These are phyloP conservation scores for Sphagnum magellanicum DNA, from an alignment of 228 moss, liverwort and hornwort genomes.

Conservation along the genomic window DNA sequence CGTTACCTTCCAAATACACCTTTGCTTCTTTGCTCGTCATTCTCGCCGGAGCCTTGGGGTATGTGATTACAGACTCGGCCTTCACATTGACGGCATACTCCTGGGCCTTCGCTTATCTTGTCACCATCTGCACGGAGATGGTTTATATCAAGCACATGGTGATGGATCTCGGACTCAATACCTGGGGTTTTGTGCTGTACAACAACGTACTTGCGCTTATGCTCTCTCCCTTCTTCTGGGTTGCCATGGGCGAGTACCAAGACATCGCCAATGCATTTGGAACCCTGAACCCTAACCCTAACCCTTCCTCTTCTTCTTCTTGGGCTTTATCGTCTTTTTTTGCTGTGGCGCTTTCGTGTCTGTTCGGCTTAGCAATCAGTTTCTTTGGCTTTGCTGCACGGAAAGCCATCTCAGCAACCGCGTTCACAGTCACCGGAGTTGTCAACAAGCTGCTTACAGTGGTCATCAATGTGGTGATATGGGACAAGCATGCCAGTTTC, in stretches of 20 bases:
- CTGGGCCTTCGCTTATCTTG: constrained; percentile 19
- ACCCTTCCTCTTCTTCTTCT: not conserved
- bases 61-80: constrained; percentile 11
- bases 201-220: constrained; percentile 9
- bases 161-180: constrained; percentile 11
- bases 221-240: constrained; percentile 8
- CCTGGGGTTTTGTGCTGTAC: constrained; percentile 16
- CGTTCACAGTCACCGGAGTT: constrained; percentile 18
- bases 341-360: constrained; percentile 9
- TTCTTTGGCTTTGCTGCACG: constrained; percentile 21
- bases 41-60: constrained; percentile 14
- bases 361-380: constrained; percentile 19
- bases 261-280: not conserved
- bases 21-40: constrained; percentile 14
- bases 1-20: constrained; percentile 12
- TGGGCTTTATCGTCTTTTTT: not conserved
- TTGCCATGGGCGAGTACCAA: constrained; percentile 5
- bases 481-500: constrained; percentile 16
- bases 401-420: constrained; percentile 19
- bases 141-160: constrained; percentile 21
- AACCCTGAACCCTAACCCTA: too few species aligned
- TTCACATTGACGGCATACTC: constrained; percentile 13
- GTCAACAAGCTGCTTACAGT: constrained; percentile 22
- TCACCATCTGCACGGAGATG: constrained; percentile 14
- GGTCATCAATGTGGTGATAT: constrained; percentile 13